Evolutionary conservation across 1,284 basidiomycete species (phyloP).

Genomic region (Cerioporus squamosus): DNA sequence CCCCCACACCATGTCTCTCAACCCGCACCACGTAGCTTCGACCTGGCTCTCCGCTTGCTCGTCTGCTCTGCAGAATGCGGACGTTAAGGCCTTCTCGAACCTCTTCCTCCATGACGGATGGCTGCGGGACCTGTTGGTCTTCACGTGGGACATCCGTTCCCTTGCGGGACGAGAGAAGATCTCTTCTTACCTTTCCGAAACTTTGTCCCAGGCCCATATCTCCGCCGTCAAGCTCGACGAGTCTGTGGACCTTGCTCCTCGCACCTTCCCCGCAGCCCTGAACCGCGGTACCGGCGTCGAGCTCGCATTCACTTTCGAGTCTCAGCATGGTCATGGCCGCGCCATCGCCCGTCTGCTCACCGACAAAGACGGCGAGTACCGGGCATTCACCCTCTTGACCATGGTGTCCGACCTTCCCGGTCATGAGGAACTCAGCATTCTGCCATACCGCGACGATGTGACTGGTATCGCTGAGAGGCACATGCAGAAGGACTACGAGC

Average conservation of each 20-base stretch:
- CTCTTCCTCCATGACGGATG: constrained; percentile 49
- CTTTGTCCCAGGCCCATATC: constrained; percentile 28
- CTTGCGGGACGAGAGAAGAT: constrained; percentile 49
- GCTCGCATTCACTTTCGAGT: constrained; percentile 45
- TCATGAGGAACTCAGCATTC: constrained; percentile 30
- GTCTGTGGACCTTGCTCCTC: constrained; percentile 29
- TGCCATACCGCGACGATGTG: constrained; percentile 10
- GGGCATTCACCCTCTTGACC: constrained; percentile 32
- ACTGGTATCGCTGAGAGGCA: constrained; percentile 12
- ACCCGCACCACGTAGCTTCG: constrained; percentile 33
- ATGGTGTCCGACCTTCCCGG: constrained; percentile 35
- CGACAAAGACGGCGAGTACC: constrained; percentile 10
- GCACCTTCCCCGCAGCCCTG: constrained; percentile 24
- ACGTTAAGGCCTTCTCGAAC: constrained; percentile 38
- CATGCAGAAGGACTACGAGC: constrained; percentile 21
- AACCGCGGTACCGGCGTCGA: constrained; percentile 20
- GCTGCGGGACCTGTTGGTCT: constrained; percentile 61
- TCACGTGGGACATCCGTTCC: constrained; percentile 68
- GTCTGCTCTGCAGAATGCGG: constrained; percentile 34
- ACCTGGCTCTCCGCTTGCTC: constrained; percentile 52
- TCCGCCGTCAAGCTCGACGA: constrained; percentile 36
- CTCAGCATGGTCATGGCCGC: constrained; percentile 38
- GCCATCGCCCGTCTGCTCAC: constrained; percentile 41
- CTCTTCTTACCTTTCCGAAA: constrained; percentile 43
- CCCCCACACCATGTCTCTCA: background rate